phyloP scores from a whole-genome alignment of 106 monocot genomes.

The Acorus calamus region DNA sequence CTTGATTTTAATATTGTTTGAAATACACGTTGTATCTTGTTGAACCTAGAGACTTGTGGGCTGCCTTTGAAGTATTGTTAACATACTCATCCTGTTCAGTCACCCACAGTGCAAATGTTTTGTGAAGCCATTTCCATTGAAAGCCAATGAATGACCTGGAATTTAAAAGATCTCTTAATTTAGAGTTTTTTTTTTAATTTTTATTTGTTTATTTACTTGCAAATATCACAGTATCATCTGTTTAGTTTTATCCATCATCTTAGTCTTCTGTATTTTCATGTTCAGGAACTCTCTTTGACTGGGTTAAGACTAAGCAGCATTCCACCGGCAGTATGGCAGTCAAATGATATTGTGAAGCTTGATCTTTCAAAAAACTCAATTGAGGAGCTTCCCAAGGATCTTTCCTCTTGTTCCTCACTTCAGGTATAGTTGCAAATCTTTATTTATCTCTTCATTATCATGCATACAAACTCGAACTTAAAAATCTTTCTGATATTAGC shows the following conservation, averaged over 20 bases:
- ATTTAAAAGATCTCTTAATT: too few species aligned
- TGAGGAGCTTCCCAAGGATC: constrained; percentile 46
- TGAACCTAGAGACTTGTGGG: too few species aligned
- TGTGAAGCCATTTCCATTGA: too few species aligned
- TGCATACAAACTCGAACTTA: too few species aligned
- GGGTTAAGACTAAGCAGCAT: constrained; percentile 60
- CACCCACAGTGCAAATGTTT: too few species aligned
- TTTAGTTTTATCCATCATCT: not conserved
- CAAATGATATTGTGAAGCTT: constrained; percentile 60
- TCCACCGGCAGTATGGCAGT: constrained; percentile 69
- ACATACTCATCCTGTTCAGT: too few species aligned
- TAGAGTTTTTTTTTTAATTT: not conserved
- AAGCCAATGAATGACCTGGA: too few species aligned
- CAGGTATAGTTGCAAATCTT: constrained; percentile 24
- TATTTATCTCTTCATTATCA: too few species aligned
- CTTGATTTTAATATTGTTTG: not conserved
- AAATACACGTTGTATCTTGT: too few species aligned
- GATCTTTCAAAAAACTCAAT: constrained; percentile 90
- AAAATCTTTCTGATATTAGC: too few species aligned
- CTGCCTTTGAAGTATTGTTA: too few species aligned
- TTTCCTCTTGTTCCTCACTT: constrained; percentile 57
- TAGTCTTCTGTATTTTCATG: constrained; percentile 1
- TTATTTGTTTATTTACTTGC: not conserved
- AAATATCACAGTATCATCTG: not conserved
- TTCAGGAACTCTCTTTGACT: constrained; percentile 74